Base-by-base conservation (phyloP, 2,329 filamentous ascomycete species). In the Trichoderma afroharzianum region DNA sequence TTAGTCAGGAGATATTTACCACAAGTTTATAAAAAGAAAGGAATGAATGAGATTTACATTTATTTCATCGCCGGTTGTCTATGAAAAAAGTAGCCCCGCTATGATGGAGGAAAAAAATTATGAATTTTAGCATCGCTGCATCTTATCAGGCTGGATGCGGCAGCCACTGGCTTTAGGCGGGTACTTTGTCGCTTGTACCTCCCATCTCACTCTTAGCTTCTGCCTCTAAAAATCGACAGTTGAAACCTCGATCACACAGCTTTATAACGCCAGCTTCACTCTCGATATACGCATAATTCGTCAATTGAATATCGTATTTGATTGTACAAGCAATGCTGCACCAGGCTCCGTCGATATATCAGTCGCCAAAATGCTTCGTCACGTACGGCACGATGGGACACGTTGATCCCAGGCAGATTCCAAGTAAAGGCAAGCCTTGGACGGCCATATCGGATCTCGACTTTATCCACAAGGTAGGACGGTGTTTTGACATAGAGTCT, bases 401-500 rank as follows among this genome's bases (percentile, higher is more conserved):
- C 81, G 84, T 95, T 58, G 90, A 97, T 79, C 86, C 89, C 6
- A 86, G 88, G 71, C 91, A 94, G 76, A 86, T 88, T 33, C 91
- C 94, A 2, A 85, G 83, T 6, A 95, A 92, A 78, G 91, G 89
- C 77, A 90, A 92, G 76, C 95, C 94, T 3, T 97, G 95, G 85
- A 86, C 88, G 1, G 85, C 89, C 1, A 87, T 97, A 73, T 80
- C 88, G 28, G 82, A 85, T 2, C 89, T 92, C 66, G 85, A 86
- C 47, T 94, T 92, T 78, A 84, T 91, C 28, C 91, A 95, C 78
- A 92, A 89, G 76, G 91, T 91, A 79, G 69, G 78, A 72, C 18
- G 7, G 4, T 12, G 11, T 18, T 30, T n/a, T 63, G 4, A 6
- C 32, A 15, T 4, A 4, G 6, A 24, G 3, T 50, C n/a, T 63